Evolutionary conservation across 2,329 filamentous ascomycete species (phyloP).

Genomic region (Fusarium sp.): DNA sequence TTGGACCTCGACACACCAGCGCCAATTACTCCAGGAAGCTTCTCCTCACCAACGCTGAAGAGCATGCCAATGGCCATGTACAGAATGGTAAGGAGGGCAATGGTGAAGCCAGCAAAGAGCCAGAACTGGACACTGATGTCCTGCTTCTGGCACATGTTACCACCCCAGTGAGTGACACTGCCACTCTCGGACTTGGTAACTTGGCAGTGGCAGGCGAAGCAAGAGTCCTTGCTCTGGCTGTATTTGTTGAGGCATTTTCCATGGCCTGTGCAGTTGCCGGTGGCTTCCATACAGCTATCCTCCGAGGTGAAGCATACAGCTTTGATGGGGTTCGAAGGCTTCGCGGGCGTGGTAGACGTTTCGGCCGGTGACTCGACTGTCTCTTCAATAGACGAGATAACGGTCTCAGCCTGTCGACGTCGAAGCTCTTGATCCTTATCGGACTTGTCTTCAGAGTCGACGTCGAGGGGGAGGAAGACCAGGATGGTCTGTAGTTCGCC

Average conservation of each 20-base stretch:
- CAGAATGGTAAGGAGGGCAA: slow-evolving; percentile 75
- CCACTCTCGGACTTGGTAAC: slow-evolving; percentile 65
- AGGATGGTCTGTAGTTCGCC: slow-evolving; percentile 66
- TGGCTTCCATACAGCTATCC: slow-evolving; percentile 74
- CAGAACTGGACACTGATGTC: slow-evolving; percentile 92
- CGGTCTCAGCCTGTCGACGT: slow-evolving; percentile 59
- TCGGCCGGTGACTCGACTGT: slow-evolving; percentile 35
- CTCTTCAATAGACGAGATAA: slow-evolving; percentile 53
- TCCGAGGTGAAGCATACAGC: slow-evolving; percentile 79
- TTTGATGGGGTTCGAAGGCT: slow-evolving; percentile 57
- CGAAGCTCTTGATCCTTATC: slow-evolving; percentile 55
- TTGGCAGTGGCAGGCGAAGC: slow-evolving; percentile 83
- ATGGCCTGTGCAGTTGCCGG: slow-evolving; percentile 83
- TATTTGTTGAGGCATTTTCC: slow-evolving; percentile 80
- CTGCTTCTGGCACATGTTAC: slow-evolving; percentile 87
- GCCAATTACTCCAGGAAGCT: slow-evolving; percentile 93
- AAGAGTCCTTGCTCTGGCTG: slow-evolving; percentile 59
- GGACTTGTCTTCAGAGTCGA: slow-evolving; percentile 53
- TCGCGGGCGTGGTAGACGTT: slow-evolving; percentile 40
- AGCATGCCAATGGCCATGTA: slow-evolving; percentile 80
- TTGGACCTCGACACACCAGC: slow-evolving; percentile 86
- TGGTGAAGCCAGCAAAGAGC: slow-evolving; percentile 79
- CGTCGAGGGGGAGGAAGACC: slow-evolving; percentile 62
- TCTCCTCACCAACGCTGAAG: slow-evolving; percentile 84
- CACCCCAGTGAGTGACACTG: slow-evolving; percentile 81